Percentiles rank a stretch among this genome's conserved stretches.
Evolutionary conservation across 169 alveolate genomes (phyloP).

Genomic region (Neospora caninum): DNA sequence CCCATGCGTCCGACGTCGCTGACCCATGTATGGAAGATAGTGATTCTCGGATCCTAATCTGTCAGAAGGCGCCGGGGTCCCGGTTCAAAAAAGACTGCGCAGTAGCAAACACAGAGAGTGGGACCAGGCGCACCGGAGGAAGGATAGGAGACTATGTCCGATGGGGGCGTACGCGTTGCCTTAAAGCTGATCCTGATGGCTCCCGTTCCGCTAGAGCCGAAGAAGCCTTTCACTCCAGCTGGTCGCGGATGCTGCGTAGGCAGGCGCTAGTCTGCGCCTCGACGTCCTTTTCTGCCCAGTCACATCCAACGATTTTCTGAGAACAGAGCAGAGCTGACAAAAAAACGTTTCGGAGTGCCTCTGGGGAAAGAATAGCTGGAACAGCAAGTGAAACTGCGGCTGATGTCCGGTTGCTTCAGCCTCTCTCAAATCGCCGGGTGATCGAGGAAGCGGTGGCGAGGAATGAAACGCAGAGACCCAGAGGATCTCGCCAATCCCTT

Average conservation of each 20-base stretch:
- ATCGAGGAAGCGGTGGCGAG: not conserved
- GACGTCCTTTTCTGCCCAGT: not conserved
- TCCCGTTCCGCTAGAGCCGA: no score
- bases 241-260: slow-evolving; percentile 10
- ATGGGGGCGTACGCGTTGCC: no score
- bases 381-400: not conserved
- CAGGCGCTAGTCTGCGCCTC: slow-evolving; percentile 1
- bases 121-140: no score
- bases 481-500: not conserved
- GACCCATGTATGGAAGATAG: no score
- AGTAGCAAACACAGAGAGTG: no score
- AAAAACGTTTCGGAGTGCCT: not conserved
- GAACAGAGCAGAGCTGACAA: not conserved
- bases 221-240: not conserved
- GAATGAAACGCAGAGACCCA: not conserved
- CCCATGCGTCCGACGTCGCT: no score
- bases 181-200: no score
- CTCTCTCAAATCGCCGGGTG: not conserved
- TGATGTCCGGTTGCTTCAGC: not conserved
- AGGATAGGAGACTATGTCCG: no score
- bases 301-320: slow-evolving; percentile 6
- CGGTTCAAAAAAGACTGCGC: no score
- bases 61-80: no score
- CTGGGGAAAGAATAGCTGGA: not conserved
- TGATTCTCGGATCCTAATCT: no score